Base-by-base conservation (phyloP, 2,329 filamentous ascomycete genomes). In the Trichoderma koningii region DNA sequence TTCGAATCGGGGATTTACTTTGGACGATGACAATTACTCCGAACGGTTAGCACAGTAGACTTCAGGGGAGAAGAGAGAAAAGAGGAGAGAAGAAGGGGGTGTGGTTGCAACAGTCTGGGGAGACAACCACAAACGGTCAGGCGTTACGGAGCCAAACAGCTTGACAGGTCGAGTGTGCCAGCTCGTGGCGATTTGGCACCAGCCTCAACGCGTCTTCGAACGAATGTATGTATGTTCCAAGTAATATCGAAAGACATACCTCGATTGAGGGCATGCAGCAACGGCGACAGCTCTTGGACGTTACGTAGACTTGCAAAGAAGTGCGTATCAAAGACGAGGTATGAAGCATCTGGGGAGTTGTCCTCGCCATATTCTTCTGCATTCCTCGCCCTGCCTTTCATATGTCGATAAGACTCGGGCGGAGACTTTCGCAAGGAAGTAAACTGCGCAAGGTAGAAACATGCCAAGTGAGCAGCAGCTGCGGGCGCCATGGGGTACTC, bases 1-100 rank as follows among this genome's bases (percentile, higher is more conserved):
- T 61, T 61, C 47, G 38, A 45, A 61, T 61, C 57, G 57, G 57
- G 48, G 23, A 42, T 61, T 61, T 42, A 52, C 38, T 47, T 51
- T 52, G 47, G 34, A 48, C 34, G 38, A 51, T 28, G 34, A 28
- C 48, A 41, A 61, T 61, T 61, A 61, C 57, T 52, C 57, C 57
- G 57, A 61, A 30, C 14, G 38, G 47, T 38, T 61, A 61, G 57
- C 34, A 34, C 52, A 61, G 47, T 44, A 34, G 38, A 41, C 5
- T 23, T 3, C 57, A n/a, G 34, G 56, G 45, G 56, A 21, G 42
- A 19, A 21, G 44, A 12, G 44, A 28, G 55, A 30, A 44, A 44
- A 34, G 38, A 38, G 53, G 21, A 23, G 10, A 30, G 14, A n/a
- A 28, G 53, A 14, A 45, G 26, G 41, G 52, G 52, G 38, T 15